phyloP scores from a whole-genome alignment of 2,329 filamentous ascomycete species.

The Stagonosporopsis vannaccii region DNA sequence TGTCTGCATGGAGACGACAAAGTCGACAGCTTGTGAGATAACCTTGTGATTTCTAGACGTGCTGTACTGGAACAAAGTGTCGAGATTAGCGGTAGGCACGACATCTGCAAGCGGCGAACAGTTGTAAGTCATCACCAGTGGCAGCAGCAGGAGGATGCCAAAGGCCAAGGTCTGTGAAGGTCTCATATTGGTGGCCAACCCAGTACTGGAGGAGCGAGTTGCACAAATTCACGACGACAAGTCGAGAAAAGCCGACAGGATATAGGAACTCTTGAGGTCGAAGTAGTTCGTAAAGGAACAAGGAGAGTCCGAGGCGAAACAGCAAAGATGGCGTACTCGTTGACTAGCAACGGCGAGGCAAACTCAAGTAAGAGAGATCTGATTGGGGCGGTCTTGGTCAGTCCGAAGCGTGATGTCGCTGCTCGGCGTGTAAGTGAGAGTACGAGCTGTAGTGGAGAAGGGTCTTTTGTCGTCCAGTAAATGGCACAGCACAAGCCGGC shows the following conservation, averaged over 20 bases:
- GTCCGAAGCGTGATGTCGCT: conserved; percentile 8
- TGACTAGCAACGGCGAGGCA: background rate
- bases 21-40: conserved; percentile 34
- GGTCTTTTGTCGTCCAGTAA: conserved; percentile 19
- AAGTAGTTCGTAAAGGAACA: background rate
- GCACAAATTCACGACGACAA: background rate
- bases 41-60: conserved; percentile 32
- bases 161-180: background rate
- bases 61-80: conserved; percentile 31
- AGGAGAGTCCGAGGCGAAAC: background rate
- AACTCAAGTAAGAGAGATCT: conserved; percentile 20
- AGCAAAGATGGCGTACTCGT: background rate
- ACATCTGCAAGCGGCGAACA: conserved; percentile 27
- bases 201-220: background rate
- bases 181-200: conserved; percentile 3
- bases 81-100: conserved; percentile 24
- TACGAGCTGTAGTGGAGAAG: conserved; percentile 18
- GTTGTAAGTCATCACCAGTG: conserved; percentile 14
- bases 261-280: background rate
- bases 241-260: background rate
- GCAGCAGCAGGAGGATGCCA: conserved; percentile 1
- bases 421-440: conserved; percentile 24
- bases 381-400: background rate
- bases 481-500: background rate
- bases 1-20: conserved; percentile 33